Evolutionary conservation across 2,329 filamentous ascomycete genomes (phyloP), one percentile per base, ranked within the genome.

Genomic region (Phyllosticta paracitricarpa): DNA sequence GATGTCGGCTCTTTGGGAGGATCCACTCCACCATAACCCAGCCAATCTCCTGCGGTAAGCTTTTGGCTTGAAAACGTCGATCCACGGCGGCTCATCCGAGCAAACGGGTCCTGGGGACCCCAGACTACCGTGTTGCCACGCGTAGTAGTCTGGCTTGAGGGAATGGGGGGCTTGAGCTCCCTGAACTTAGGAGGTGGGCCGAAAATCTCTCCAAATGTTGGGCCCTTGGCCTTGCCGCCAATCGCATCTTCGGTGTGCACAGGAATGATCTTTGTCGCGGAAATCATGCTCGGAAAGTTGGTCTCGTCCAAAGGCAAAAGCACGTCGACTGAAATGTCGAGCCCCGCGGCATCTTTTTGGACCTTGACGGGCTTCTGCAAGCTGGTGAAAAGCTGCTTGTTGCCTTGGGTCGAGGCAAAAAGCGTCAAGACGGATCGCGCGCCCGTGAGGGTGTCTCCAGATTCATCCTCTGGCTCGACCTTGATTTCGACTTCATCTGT

Each of bases 331-430:
- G 75, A 72, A 12, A 73, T 68, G 33, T 76, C 73, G 14, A 76
- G 68, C 6, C 72, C 72, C 24, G 71, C 68, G 53, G 71, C 56
- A n/a, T 71, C 68, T 26, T 71, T 66, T n/a, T 71, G 62, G 53
- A 78, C 68, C 35, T 75, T 72, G 1, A 69, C 64, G 12, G 78
- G 75, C 60, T 82, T 79, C 65, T 88, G 89, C 57, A 96, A 78
- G 72, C 92, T 96, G 3, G 93, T 96, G 72, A 94, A 97, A 3
- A 97, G 78, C 63, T 93, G 89, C 66, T 62, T 62, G 28, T 59
- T 59, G 54, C 85, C 85, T 1, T 87, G 85, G 51, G 88, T 88
- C 66, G 86, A 88, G 60, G 89, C 91, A 66, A 86, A 87, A 1
- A 96, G 78, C 0, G 89, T 93, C 62, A 97, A 78, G 5, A 93